Base-by-base conservation (phyloP, 345 rosid species). In the Diplotaxis tenuifolia region DNA sequence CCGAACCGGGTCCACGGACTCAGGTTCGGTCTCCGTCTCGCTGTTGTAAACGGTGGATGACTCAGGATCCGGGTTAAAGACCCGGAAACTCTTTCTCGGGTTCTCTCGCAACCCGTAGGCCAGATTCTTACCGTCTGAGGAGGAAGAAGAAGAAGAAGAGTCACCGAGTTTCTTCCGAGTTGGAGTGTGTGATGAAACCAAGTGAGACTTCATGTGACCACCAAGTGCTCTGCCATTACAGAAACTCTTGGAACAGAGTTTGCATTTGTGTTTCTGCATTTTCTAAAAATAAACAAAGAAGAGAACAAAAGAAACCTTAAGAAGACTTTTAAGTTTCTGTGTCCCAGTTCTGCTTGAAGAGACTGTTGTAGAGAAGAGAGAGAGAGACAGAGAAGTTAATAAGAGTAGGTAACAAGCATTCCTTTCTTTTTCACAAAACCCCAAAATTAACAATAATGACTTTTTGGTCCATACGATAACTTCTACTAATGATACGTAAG, bases 331-430 rank as follows among this genome's bases (percentile, higher is more conserved):
- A 7, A 60, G 45, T 60, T 60, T 52, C 62, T 67, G 60, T 62
- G 65, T 71, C 57, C 58, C 45, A 36, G 40, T 65, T 52, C n/a
- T 72, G 74, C 57, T 64, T 36, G 31, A 77, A 58, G 69, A 59
- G 77, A 57, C 29, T 77, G 68, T 27, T 38, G 69, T 52, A 11
- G 56, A 50, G 73, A 14, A 32, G 28, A 45, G 55, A 58, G 55
- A 45, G 3, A 55, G 40, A 54, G 84, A 79, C 68, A 76, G 87
- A 80, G 85, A 81, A 84, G 73, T 87, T 81, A 85, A 87, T 85
- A 85, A 87, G 92, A 90, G 98, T 92, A 88, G 99, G 93, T 92
- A 88, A 90, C 96, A 90, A 92, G 96, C 96, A 84, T 89, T 84
- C 91, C 77, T 82, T 87, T 87, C 82, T 87, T 86, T 82, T 86